phyloP scores from a whole-genome alignment of 306 rosid species.

The Glycyrrhiza uralensis region DNA sequence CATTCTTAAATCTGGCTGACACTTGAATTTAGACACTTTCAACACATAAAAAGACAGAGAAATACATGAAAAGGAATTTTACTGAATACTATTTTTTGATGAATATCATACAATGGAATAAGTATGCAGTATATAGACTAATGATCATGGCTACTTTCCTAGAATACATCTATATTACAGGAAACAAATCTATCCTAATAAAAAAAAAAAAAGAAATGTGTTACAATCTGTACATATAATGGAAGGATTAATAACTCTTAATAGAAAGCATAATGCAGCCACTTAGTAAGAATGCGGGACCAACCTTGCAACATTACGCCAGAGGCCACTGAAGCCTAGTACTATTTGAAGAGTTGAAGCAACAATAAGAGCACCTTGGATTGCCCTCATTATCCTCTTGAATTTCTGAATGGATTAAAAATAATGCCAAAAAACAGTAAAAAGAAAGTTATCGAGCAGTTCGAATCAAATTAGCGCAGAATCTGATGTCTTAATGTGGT shows the following conservation, averaged over 20 bases:
- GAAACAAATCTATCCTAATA: background rate
- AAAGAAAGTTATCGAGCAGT: background rate
- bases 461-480: conserved; percentile 17
- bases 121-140: background rate
- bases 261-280: background rate
- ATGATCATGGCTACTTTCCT: background rate
- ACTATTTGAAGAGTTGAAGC: conserved; percentile 99
- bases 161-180: background rate
- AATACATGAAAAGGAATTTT: background rate
- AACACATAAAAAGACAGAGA: background rate
- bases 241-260: background rate
- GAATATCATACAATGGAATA: background rate
- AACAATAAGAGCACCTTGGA: conserved; percentile 91
- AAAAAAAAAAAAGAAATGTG: background rate
- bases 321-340: conserved; percentile 97
- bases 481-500: background rate
- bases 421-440: background rate
- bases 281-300: conserved; percentile 25
- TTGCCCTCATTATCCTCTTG: conserved; percentile 89
- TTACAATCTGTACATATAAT: background rate
- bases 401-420: conserved; percentile 55
- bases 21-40: background rate
- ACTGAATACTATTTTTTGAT: background rate
- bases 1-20: background rate
- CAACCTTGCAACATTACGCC: conserved; percentile 97